Evolutionary conservation across 176 grass and related monocot genomes (phyloP).

Genomic region (Phoenix dactylifera): DNA sequence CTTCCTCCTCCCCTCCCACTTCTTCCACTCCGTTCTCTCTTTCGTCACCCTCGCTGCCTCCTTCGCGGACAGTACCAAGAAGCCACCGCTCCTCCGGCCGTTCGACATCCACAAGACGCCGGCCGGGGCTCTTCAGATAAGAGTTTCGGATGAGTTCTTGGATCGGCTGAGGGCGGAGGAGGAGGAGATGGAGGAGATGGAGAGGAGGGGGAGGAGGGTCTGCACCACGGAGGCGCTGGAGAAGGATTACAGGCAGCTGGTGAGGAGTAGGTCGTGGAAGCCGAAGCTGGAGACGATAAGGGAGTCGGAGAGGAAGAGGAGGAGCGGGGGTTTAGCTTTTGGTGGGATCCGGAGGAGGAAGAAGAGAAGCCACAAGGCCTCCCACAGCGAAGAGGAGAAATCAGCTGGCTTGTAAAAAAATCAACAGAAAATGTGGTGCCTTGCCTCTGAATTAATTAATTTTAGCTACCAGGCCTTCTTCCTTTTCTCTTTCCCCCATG

Average conservation of each 20-base stretch:
- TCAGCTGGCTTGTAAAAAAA: too few species aligned
- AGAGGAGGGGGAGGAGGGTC: neutral
- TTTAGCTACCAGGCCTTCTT: too few species aligned
- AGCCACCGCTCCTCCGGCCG: neutral
- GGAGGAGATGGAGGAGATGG: slow-evolving; percentile 1
- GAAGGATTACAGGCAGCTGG: slow-evolving; percentile 24
- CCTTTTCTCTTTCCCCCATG: too few species aligned
- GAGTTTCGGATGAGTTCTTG: slow-evolving; percentile 11
- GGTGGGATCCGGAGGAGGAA: slow-evolving; percentile 1
- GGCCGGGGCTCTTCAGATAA: slow-evolving; percentile 6
- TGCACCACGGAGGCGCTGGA: slow-evolving; percentile 24
- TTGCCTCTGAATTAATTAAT: too few species aligned
- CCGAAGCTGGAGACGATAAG: slow-evolving; percentile 23
- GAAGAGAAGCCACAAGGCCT: neutral
- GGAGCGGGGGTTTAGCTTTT: neutral
- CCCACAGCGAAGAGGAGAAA: too few species aligned
- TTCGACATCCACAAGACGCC: slow-evolving; percentile 18
- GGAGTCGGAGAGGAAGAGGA: slow-evolving; percentile 4
- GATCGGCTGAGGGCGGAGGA: slow-evolving; percentile 1
- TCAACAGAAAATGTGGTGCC: too few species aligned
- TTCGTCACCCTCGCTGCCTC: slow-evolving; percentile 20
- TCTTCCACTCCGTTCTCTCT: slow-evolving; percentile 16
- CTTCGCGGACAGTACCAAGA: neutral
- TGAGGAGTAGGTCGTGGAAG: slow-evolving; percentile 15
- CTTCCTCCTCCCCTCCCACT: slow-evolving; percentile 19